Conservation (phyloP, 257 asterid species). For the Cordia subcordata region DNA sequence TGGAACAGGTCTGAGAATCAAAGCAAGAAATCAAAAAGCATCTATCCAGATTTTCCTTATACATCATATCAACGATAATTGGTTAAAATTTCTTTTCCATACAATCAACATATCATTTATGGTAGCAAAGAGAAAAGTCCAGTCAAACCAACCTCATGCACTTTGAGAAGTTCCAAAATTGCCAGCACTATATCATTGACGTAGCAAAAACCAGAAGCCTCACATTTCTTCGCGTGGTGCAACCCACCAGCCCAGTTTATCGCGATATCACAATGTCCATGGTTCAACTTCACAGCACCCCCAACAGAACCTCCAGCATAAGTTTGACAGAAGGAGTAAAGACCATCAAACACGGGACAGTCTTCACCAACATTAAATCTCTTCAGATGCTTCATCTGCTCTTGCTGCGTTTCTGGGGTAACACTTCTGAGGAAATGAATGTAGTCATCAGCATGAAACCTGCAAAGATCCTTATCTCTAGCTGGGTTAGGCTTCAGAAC, state of each 20-base stretch:
- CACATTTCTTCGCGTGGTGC: constrained; percentile 45
- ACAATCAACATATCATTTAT: too few species aligned
- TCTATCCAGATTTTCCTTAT: too few species aligned
- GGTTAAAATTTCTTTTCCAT: too few species aligned
- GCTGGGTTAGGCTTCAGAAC: neutral
- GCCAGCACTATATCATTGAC: constrained; percentile 11
- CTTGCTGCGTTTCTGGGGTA: neutral
- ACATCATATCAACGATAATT: too few species aligned
- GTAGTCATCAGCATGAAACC: neutral
- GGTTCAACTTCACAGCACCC: neutral
- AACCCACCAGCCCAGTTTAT: constrained; percentile 16
- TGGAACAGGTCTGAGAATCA: too few species aligned
- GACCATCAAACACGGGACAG: neutral
- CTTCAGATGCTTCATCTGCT: neutral
- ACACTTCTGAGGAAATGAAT: neutral
- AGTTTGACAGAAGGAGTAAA: neutral
- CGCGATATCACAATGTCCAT: neutral
- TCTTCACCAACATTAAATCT: neutral
- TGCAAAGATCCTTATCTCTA: neutral
- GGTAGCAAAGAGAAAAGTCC: neutral
- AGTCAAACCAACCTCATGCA: neutral
- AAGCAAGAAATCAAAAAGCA: too few species aligned
- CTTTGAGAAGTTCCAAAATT: neutral
- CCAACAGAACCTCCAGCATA: neutral
- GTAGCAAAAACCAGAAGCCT: constrained; percentile 52